Evolutionary conservation across 2,329 filamentous ascomycete genomes (phyloP).

Genomic region (Microsporum ferrugineum): DNA sequence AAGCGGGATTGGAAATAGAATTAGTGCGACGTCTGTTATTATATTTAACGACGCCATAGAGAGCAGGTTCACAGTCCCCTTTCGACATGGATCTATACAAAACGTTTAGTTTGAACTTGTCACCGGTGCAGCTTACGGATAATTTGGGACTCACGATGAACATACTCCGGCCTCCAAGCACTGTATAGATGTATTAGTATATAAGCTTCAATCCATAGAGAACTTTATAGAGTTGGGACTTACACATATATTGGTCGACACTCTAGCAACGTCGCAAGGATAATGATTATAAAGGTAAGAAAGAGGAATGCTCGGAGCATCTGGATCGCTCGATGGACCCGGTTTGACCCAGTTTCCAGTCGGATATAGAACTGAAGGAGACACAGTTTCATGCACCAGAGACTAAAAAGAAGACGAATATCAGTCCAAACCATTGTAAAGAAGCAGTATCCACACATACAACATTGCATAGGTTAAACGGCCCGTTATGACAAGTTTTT

Average conservation of each 20-base stretch:
- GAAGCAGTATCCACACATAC: background rate
- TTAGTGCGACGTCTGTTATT: constrained; percentile 13
- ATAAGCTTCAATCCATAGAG: too few species aligned
- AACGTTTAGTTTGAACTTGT: background rate
- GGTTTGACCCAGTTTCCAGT: constrained; percentile 13
- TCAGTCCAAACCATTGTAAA: background rate
- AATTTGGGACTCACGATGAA: background rate
- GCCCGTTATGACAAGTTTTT: constrained; percentile 12
- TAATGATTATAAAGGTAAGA: constrained; percentile 9
- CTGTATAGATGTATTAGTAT: background rate
- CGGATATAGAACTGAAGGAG: constrained; percentile 14
- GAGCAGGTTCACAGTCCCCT: constrained; percentile 11
- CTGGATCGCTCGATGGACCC: constrained; percentile 12
- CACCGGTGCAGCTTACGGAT: background rate
- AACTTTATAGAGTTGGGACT: background rate
- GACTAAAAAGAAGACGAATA: constrained; percentile 1
- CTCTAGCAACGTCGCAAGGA: constrained; percentile 13
- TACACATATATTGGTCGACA: constrained; percentile 12
- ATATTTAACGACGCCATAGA: constrained; percentile 14
- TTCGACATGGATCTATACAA: constrained; percentile 11
- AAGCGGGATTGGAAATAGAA: constrained; percentile 15
- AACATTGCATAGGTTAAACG: constrained; percentile 13
- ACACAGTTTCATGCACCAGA: constrained; percentile 16
- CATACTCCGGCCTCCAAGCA: constrained; percentile 5
- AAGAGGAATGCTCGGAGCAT: constrained; percentile 11